These are phyloP conservation scores for Aspergillus carlsbadensis DNA, from an alignment of 495 filamentous ascomycete species.

Conservation along the genomic window DNA sequence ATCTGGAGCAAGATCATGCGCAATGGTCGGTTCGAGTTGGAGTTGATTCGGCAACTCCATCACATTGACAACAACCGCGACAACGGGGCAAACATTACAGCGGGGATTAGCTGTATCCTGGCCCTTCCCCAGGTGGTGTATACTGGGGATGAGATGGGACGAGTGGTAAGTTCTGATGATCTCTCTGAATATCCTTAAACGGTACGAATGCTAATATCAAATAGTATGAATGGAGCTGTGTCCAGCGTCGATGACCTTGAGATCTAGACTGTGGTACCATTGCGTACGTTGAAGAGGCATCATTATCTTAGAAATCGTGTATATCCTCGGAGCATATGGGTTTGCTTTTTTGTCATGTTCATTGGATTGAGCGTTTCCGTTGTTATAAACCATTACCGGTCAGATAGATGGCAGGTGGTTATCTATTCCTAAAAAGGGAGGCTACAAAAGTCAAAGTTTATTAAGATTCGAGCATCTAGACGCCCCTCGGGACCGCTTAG, in stretches of 20 bases:
- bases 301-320: not conserved
- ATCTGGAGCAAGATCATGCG: constrained; percentile 57
- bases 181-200: not conserved
- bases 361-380: not conserved
- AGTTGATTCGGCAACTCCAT: constrained; percentile 73
- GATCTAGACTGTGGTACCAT: not conserved
- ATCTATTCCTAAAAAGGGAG: constrained; percentile 4
- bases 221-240: constrained; percentile 86
- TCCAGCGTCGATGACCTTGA: constrained; percentile 53
- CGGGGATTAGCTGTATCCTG: constrained; percentile 83
- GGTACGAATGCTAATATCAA: constrained; percentile 18
- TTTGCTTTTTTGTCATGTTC: not conserved
- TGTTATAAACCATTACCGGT: not conserved
- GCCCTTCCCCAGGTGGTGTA: constrained; percentile 84
- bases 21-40: constrained; percentile 55
- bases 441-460: not conserved
- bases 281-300: not conserved
- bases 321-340: not conserved
- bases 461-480: not conserved
- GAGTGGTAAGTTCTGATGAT: constrained; percentile 58
- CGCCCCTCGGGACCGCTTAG: too few relatives aligned
- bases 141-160: constrained; percentile 86
- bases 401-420: constrained; percentile 8
- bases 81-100: constrained; percentile 70
- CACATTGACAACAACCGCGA: constrained; percentile 74